Percentiles rank a stretch among this genome's conserved stretches.
Evolutionary conservation across 176 grass and related monocot genomes (phyloP).

Genomic region (Olyra latifolia): DNA sequence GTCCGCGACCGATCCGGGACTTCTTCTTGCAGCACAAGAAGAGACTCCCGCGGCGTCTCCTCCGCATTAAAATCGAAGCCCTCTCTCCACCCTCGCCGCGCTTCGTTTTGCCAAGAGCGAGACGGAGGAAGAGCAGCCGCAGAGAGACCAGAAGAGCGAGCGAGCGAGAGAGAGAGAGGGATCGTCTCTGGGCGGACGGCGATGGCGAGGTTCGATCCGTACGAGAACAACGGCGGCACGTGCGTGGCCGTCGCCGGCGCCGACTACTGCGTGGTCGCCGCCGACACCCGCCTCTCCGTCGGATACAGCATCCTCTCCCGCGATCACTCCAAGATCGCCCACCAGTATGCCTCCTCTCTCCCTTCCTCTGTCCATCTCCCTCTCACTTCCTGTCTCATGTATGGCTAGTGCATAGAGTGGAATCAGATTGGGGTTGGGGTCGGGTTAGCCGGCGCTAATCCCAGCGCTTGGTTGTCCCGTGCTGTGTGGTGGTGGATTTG

Average conservation of each 20-base stretch:
- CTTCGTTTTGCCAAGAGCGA: not conserved
- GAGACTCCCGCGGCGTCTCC: not conserved
- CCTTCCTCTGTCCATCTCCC: not conserved
- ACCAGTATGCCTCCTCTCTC: slow-evolving; percentile 42
- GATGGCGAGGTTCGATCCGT: slow-evolving; percentile 46
- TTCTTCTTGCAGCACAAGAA: slow-evolving; percentile 46
- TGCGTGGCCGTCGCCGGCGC: slow-evolving; percentile 82
- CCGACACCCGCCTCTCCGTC: slow-evolving; percentile 77
- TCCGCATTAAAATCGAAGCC: not conserved
- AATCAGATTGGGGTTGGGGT: not conserved
- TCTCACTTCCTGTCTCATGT: not conserved
- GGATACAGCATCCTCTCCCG: slow-evolving; percentile 77
- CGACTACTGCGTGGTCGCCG: slow-evolving; percentile 86
- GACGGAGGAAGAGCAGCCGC: not conserved
- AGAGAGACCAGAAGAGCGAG: not conserved
- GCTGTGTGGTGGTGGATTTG: not conserved
- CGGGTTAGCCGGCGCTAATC: not conserved
- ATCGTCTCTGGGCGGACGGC: not conserved
- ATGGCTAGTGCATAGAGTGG: not conserved
- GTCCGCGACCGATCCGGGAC: not conserved
- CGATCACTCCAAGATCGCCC: slow-evolving; percentile 74
- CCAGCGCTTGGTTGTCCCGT: not conserved
- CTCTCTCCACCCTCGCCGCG: not conserved
- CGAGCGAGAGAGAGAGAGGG: not conserved
- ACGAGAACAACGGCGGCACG: slow-evolving; percentile 68